These are phyloP conservation scores for Phytophthora sojae DNA, from an alignment of 352 stramenopile genomes.

Conservation along the genomic window DNA sequence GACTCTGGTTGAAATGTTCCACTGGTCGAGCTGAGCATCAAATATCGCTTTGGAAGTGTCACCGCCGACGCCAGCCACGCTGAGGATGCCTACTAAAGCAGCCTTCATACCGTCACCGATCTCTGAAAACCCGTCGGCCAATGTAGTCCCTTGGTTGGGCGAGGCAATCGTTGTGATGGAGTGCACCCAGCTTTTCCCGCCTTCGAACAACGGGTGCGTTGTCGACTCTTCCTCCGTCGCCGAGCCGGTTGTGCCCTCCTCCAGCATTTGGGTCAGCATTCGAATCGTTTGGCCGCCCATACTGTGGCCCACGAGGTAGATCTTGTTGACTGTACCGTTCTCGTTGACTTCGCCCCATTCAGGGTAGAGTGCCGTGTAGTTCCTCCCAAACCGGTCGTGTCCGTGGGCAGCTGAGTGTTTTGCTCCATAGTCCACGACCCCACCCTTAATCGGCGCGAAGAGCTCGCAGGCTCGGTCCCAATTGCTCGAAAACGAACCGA, in stretches of 20 bases:
- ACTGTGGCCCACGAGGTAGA: slow-evolving; percentile 69
- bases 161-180: slow-evolving; percentile 59
- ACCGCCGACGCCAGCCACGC: slow-evolving; percentile 33
- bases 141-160: slow-evolving; percentile 51
- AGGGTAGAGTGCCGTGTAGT: slow-evolving; percentile 53
- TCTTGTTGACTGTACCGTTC: slow-evolving; percentile 52
- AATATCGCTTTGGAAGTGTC: slow-evolving; percentile 32
- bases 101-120: slow-evolving; percentile 45
- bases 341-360: slow-evolving; percentile 47
- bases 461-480: slow-evolving; percentile 61
- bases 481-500: slow-evolving; percentile 58
- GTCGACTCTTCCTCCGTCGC: slow-evolving; percentile 26
- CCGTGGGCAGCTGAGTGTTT: slow-evolving; percentile 38
- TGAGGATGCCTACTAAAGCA: slow-evolving; percentile 31
- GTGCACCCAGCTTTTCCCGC: slow-evolving; percentile 55
- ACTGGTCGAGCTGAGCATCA: slow-evolving; percentile 59
- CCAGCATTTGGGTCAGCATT: slow-evolving; percentile 65
- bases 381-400: slow-evolving; percentile 39
- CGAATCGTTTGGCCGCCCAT: slow-evolving; percentile 74
- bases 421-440: slow-evolving; percentile 47
- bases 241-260: slow-evolving; percentile 45
- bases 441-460: slow-evolving; percentile 62
- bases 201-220: slow-evolving; percentile 44
- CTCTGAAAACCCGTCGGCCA: slow-evolving; percentile 43
- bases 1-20: slow-evolving; percentile 43